Conservation (phyloP, 306 rosid species). For the Cucumis sativus region Cucumber_9930_V3 NC_026656.2:3975501-3976000, state of each 20-base stretch:
- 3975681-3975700: not conserved
- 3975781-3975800: not conserved
- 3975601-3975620: constrained; percentile 13
- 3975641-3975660: not conserved
- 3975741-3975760: not conserved
- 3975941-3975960: constrained; percentile 10
- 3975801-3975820: not conserved
- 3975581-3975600: constrained; percentile 8
- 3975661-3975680: not conserved
- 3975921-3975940: constrained; percentile 20
- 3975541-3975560: constrained; percentile 3
- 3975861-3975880: not conserved
- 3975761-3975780: not conserved
- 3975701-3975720: not conserved
- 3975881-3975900: not conserved
- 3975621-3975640: not conserved
- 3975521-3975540: not conserved
- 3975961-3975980: constrained; percentile 5
- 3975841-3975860: not conserved
- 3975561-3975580: constrained; percentile 14
- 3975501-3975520: not conserved
- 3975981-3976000: constrained; percentile 8
- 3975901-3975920: not conserved
- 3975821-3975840: not conserved
- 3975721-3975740: not conserved